Percentiles rank a stretch among this genome's conserved stretches.
Conservation (phyloP, 768 basidiomycete genomes). For the Naganishia kalamii region DNA sequence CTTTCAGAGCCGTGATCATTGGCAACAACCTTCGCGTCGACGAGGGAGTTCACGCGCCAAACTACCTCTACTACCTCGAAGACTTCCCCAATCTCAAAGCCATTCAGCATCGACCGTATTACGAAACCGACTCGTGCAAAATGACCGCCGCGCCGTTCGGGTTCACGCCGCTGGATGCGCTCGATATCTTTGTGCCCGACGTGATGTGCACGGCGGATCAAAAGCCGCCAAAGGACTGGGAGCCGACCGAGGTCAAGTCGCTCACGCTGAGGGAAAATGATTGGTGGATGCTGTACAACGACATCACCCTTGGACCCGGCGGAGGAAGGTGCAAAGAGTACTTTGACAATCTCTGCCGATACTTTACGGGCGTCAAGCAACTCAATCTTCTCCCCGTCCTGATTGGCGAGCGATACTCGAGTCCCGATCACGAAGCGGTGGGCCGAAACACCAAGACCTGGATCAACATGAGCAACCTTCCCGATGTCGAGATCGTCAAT, state of each 20-base stretch:
- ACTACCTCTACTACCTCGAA: background rate
- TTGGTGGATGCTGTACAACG: constrained; percentile 14
- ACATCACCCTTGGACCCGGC: background rate
- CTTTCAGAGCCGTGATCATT: background rate
- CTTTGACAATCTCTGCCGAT: background rate
- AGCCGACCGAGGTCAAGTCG: background rate
- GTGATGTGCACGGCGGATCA: background rate
- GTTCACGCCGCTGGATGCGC: background rate
- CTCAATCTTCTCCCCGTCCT: constrained; percentile 3
- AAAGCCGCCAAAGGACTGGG: background rate
- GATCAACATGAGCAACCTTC: background rate
- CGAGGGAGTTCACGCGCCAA: background rate
- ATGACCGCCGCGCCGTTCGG: constrained; percentile 1
- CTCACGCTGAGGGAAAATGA: background rate
- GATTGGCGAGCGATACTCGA: background rate
- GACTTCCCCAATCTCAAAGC: background rate
- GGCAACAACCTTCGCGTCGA: constrained; percentile 6
- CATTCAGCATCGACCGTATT: background rate
- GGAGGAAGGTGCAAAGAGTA: background rate
- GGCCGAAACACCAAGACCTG: background rate
- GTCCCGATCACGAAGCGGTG: background rate
- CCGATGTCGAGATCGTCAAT: constrained; percentile 2
- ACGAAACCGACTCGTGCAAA: background rate
- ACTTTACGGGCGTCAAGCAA: constrained; percentile 3
- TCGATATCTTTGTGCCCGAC: constrained; percentile 9